Evolutionary conservation across 768 basidiomycete genomes (phyloP), one percentile per base, ranked within the genome.

Genomic region (Obba rivulosa): DNA sequence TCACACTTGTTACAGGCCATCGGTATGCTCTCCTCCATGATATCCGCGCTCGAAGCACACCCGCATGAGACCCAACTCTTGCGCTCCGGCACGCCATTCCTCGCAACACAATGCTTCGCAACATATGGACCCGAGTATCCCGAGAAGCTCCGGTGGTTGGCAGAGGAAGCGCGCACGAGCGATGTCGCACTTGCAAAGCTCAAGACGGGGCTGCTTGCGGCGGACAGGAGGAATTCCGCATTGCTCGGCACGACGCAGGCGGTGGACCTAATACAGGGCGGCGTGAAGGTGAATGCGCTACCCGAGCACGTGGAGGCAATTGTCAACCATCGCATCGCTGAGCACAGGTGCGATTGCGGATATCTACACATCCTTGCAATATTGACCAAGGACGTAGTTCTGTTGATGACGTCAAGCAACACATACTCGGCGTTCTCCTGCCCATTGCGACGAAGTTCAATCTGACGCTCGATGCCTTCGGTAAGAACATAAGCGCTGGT

Each of bases 181-280:
- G 70, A 85, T 37, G 61, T 64, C 37, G 76, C 77, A 1, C 69
- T 92, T 34, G 64, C 63, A 24, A 64, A 65, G 23, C 72, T 87
- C 8, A 80, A 81, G 47, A 60, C 70, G n/a, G 59, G 70, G 34
- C 61, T 79, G 21, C 60, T 58, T 31, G 49, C 50, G 20, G 66
- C 71, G 22, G 58, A 70, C 42, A 61, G 59, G 0, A 21, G 53
- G 3, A 67, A 70, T 52, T 73, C 70, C 46, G 79, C 71, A 52
- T 60, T 81, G 8, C 69, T 81, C 3, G 73, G 79, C 28, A 90
- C 86, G 3, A 90, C 89, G 1, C 86, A 89, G 63, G 90, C 90
- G 1, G 75, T 85, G 38, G 87, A 90, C 57, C 60, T 92, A 34
- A 64, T 77, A 45, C 43, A 59, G 21, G 65, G 66, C 14, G 65